A percentile compares a stretch with the other conserved stretches of the same genome.
phyloP scores from a whole-genome alignment of 306 rosid genomes.

The Glycyrrhiza uralensis region DNA sequence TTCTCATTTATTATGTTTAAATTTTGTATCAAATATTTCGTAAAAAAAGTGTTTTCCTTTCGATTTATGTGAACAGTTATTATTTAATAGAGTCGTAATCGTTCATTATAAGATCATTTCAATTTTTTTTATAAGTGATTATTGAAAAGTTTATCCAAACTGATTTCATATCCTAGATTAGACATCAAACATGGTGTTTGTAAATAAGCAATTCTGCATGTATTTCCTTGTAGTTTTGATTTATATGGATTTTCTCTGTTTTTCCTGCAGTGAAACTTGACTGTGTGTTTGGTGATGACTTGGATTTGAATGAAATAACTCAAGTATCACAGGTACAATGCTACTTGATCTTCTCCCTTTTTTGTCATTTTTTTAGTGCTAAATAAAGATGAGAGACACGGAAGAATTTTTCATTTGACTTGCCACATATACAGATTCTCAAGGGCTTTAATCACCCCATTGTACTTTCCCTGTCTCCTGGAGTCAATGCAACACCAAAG shows the following conservation, averaged over 20 bases:
- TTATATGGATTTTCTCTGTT: conserved; percentile 20
- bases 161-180: neutral
- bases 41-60: too few relatives aligned
- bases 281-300: conserved; percentile 71
- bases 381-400: too few relatives aligned
- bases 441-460: conserved; percentile 41
- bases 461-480: conserved; percentile 68
- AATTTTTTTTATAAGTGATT: too few relatives aligned
- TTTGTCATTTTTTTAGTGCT: neutral
- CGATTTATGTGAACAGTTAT: too few relatives aligned
- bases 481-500: conserved; percentile 57
- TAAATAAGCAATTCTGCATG: neutral
- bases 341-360: neutral
- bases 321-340: conserved; percentile 49
- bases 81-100: too few relatives aligned
- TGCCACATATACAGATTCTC: conserved; percentile 47
- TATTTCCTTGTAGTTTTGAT: conserved; percentile 1
- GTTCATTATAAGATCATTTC: too few relatives aligned
- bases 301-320: conserved; percentile 56
- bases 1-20: too few relatives aligned
- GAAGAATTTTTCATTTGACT: neutral
- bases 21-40: too few relatives aligned
- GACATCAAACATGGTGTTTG: neutral
- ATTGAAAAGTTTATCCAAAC: too few relatives aligned
- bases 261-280: conserved; percentile 64